Evolutionary conservation across 1,284 basidiomycete genomes (phyloP).

Genomic region (Ceratobasidium sp.): DNA sequence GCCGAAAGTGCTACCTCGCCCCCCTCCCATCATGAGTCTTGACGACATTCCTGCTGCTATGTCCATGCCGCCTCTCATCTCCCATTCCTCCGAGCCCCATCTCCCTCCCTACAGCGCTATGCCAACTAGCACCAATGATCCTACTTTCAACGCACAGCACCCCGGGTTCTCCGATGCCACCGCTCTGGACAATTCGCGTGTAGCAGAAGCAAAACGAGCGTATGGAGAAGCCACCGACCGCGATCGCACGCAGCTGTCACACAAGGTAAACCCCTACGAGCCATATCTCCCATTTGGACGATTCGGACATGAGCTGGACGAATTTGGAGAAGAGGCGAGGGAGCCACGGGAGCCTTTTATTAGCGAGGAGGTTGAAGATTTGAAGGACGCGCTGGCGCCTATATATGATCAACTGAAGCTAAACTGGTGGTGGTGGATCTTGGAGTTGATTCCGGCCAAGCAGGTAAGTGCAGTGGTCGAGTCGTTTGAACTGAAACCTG

Average conservation of each 20-base stretch:
- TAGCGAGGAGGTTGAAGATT: constrained; percentile 39
- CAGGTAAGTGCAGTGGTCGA: constrained; percentile 9
- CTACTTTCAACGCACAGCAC: constrained; percentile 23
- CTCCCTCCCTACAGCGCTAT: constrained; percentile 1
- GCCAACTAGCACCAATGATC: constrained; percentile 15
- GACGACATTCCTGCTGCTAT: constrained; percentile 44
- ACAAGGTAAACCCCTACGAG: constrained; percentile 20
- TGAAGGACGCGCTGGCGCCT: constrained; percentile 35
- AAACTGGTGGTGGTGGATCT: constrained; percentile 45
- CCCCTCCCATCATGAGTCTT: constrained; percentile 36
- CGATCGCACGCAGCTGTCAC: constrained; percentile 22
- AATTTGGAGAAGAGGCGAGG: not conserved
- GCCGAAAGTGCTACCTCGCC: constrained; percentile 30
- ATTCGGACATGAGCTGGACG: constrained; percentile 28
- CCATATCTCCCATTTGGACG: constrained; percentile 22
- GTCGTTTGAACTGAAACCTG: not conserved
- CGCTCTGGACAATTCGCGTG: constrained; percentile 1
- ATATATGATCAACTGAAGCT: constrained; percentile 40
- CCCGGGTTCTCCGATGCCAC: constrained; percentile 1
- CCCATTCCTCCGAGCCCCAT: constrained; percentile 6
- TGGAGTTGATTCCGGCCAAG: constrained; percentile 42
- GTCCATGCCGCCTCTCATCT: constrained; percentile 21
- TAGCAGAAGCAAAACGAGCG: not conserved
- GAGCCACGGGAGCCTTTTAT: constrained; percentile 37
- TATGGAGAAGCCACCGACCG: constrained; percentile 28